Evolutionary conservation across 768 basidiomycete genomes (phyloP).

Genomic region (Auriscalpium vulgare): DNA sequence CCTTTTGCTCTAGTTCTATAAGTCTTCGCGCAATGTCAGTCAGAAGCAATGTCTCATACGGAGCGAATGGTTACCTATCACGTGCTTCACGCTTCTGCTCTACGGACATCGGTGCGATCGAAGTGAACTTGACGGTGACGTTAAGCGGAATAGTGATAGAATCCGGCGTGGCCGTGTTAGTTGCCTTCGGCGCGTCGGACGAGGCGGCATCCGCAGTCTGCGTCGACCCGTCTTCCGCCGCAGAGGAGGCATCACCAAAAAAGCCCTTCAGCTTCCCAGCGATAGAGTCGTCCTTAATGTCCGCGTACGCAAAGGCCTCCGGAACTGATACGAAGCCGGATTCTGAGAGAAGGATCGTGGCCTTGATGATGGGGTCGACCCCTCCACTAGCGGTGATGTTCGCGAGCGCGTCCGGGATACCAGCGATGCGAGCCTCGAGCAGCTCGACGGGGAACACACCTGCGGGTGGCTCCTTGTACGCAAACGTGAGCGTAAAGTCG

Average conservation of each 20-base stretch:
- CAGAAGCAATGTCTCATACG: neutral
- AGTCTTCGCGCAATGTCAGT: slow-evolving; percentile 40
- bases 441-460: slow-evolving; percentile 72
- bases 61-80: slow-evolving; percentile 45
- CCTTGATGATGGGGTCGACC: slow-evolving; percentile 78
- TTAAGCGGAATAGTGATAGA: slow-evolving; percentile 64
- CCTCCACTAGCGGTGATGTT: slow-evolving; percentile 83
- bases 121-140: slow-evolving; percentile 53
- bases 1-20: slow-evolving; percentile 68
- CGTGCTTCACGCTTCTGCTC: slow-evolving; percentile 70
- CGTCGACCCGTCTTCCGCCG: slow-evolving; percentile 22
- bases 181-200: slow-evolving; percentile 16
- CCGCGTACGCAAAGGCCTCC: slow-evolving; percentile 72
- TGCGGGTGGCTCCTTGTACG: slow-evolving; percentile 59
- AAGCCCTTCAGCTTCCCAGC: slow-evolving; percentile 82
- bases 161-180: slow-evolving; percentile 12
- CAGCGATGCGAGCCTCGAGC: slow-evolving; percentile 49
- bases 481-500: slow-evolving; percentile 72
- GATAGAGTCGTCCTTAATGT: slow-evolving; percentile 74
- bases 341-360: slow-evolving; percentile 75
- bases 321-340: slow-evolving; percentile 79
- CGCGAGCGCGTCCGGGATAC: slow-evolving; percentile 66
- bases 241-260: slow-evolving; percentile 50
- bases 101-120: slow-evolving; percentile 67
- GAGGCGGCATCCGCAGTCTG: slow-evolving; percentile 33